These are phyloP conservation scores for Naegleria lovaniensis DNA, from an alignment of 208 protist genomes.

Conservation along the genomic window DNA sequence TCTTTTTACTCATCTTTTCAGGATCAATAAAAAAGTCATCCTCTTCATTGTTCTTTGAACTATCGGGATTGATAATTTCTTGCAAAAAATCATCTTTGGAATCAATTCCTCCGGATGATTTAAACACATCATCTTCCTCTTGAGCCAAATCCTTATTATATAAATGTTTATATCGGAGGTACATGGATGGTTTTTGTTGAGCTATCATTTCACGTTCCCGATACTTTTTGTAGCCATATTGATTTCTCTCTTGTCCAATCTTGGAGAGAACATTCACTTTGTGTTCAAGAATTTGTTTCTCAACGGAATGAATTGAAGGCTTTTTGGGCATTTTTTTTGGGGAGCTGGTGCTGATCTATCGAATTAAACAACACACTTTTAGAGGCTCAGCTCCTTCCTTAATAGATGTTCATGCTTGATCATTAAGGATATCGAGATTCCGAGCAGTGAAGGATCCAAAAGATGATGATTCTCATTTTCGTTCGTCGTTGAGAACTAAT, in stretches of 20 bases:
- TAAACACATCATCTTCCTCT: not conserved
- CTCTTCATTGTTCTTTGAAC: not conserved
- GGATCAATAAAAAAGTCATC: constrained; percentile 16
- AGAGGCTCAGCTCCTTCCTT: no score
- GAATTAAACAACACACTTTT: no score
- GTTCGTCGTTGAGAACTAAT: no score
- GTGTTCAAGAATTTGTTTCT: not conserved
- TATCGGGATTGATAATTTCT: not conserved
- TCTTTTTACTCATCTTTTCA: not conserved
- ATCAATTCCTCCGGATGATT: not conserved
- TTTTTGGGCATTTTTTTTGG: not conserved
- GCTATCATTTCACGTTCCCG: not conserved
- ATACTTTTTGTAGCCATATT: not conserved
- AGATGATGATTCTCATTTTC: no score
- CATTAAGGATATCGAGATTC: no score
- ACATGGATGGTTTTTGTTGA: not conserved
- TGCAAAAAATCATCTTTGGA: not conserved
- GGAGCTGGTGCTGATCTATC: no score
- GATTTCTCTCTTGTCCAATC: constrained; percentile 2
- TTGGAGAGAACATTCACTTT: not conserved
- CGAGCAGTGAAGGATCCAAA: no score
- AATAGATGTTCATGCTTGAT: no score
- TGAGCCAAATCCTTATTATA: not conserved
- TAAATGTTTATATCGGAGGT: constrained; percentile 12
- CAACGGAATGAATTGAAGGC: not conserved